phyloP scores from a whole-genome alignment of 148 eudicot genomes.

The Camellia lanceoleosa region DNA sequence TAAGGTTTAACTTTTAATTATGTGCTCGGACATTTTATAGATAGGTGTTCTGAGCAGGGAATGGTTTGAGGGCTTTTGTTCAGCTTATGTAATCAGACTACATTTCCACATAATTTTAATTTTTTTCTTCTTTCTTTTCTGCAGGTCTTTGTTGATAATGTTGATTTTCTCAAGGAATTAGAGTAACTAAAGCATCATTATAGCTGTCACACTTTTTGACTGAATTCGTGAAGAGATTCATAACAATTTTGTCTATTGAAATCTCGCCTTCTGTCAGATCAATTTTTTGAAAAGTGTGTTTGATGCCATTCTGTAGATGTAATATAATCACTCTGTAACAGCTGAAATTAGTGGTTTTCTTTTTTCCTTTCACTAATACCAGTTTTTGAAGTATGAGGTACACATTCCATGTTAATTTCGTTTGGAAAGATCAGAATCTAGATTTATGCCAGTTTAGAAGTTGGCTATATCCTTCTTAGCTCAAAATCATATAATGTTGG shows the following conservation, averaged over 20 bases:
- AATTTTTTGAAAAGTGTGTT: background rate
- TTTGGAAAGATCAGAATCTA: background rate
- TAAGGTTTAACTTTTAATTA: background rate
- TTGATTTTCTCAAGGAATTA: slow-evolving; percentile 76
- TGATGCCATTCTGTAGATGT: background rate
- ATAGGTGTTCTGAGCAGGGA: background rate
- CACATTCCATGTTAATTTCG: background rate
- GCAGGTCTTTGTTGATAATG: slow-evolving; percentile 84
- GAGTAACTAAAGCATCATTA: slow-evolving; percentile 27
- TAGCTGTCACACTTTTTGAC: background rate
- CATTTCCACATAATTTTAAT: background rate
- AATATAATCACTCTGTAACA: background rate
- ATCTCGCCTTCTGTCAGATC: background rate
- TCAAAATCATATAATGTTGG: slow-evolving; percentile 25
- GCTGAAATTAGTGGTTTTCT: background rate
- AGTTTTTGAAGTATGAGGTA: background rate
- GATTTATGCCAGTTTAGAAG: background rate
- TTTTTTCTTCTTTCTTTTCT: slow-evolving; percentile 1
- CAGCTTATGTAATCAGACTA: background rate
- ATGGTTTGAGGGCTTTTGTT: background rate
- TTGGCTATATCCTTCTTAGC: background rate
- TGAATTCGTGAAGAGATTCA: slow-evolving; percentile 2
- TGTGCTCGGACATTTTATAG: background rate
- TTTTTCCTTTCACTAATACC: background rate
- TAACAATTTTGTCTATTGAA: background rate